These are phyloP conservation scores for Kodamaea sp. DNA, from an alignment of 1,139 yeast genomes.

Conservation along the genomic window DNA sequence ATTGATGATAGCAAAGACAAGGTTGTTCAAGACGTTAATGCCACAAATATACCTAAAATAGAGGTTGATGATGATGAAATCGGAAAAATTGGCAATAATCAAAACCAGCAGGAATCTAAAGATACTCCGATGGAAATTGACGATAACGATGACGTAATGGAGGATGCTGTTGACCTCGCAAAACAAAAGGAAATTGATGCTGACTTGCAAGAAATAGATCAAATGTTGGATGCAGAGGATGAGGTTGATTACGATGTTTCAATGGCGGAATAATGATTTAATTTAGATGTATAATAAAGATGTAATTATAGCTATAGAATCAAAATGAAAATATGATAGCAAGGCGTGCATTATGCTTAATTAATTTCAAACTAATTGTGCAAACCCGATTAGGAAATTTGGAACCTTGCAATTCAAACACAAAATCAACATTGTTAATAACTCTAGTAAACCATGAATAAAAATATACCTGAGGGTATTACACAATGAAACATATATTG, in stretches of 20 bases:
- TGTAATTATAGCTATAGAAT: no score
- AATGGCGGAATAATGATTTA: constrained; percentile 11
- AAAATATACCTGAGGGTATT: no score
- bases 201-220: constrained; percentile 32
- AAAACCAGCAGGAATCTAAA: constrained; percentile 1
- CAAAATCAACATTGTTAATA: no score
- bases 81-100: constrained; percentile 6
- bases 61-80: constrained; percentile 3
- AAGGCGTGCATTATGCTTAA: no score
- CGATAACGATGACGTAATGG: neutral
- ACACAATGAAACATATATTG: no score
- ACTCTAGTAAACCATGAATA: no score
- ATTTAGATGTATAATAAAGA: no score
- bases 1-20: constrained; percentile 10
- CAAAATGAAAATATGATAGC: no score
- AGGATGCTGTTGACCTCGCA: constrained; percentile 1
- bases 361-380: no score
- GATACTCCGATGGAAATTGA: constrained; percentile 2
- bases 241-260: constrained; percentile 38
- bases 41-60: neutral
- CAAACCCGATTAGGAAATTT: no score
- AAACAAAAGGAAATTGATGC: constrained; percentile 14
- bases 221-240: constrained; percentile 38
- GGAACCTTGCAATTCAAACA: no score
- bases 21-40: constrained; percentile 1